These are phyloP conservation scores for Apophysomyces elegans DNA, from an alignment of 371 early-diverging fungal genomes.

Conservation along the genomic window DNA sequence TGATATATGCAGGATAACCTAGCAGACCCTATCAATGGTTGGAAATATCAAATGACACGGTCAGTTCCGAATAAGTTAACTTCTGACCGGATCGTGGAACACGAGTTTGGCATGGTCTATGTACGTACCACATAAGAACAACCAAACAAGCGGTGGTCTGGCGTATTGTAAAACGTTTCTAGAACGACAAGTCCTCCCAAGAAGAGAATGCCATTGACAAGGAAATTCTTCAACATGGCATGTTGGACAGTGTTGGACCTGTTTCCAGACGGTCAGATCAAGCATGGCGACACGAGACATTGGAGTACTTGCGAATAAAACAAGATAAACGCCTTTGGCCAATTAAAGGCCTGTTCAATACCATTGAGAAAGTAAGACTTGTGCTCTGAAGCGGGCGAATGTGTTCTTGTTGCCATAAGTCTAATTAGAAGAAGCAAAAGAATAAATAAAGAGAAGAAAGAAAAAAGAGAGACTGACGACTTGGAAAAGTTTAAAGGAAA, in stretches of 20 bases:
- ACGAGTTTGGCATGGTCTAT: not conserved
- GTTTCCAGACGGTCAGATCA: not conserved
- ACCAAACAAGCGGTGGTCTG: conserved; percentile 36
- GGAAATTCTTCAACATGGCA: conserved; percentile 36
- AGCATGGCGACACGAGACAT: not conserved
- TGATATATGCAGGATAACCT: conserved; percentile 55
- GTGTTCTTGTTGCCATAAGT: conserved; percentile 13
- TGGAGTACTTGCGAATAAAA: conserved; percentile 37
- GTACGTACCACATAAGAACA: conserved; percentile 41
- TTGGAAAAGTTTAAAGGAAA: not conserved
- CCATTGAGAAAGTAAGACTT: conserved; percentile 38
- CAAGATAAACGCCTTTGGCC: conserved; percentile 39
- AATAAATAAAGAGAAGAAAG: not conserved
- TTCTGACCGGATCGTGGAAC: not conserved
- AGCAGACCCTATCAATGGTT: conserved; percentile 31
- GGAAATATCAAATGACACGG: not conserved
- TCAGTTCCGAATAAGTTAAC: conserved; percentile 16
- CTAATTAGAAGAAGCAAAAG: not conserved
- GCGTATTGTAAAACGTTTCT: conserved; percentile 44
- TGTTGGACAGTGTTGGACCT: conserved; percentile 46
- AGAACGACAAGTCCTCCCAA: conserved; percentile 42
- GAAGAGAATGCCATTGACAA: conserved; percentile 43
- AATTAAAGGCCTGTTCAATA: conserved; percentile 40
- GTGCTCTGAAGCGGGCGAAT: conserved; percentile 26
- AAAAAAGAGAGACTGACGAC: not conserved